Percentiles rank a stretch among this genome's conserved stretches.
These are phyloP conservation scores for Brasilioporus rufonigricans DNA, from an alignment of 768 basidiomycete genomes.

Conservation along the genomic window DNA sequence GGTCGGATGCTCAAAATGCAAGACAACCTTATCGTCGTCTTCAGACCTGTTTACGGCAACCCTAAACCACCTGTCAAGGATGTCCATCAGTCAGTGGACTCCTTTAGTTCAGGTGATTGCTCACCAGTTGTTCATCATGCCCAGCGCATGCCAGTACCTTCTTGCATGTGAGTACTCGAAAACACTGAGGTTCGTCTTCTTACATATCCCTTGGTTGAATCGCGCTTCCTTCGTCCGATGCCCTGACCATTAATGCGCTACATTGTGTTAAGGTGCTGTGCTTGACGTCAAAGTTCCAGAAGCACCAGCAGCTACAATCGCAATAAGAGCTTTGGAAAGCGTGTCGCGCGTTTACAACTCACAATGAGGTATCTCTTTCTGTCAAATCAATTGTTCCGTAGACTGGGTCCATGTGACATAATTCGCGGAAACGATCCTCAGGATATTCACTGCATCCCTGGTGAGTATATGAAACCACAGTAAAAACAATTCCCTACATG, in stretches of 20 bases:
- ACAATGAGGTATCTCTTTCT: slow-evolving; percentile 49
- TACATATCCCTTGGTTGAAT: slow-evolving; percentile 55
- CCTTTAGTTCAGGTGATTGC: not conserved
- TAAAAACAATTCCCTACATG: slow-evolving; percentile 25
- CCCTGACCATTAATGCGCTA: slow-evolving; percentile 46
- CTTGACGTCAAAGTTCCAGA: slow-evolving; percentile 47
- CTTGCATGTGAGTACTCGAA: slow-evolving; percentile 4
- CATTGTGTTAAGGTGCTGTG: slow-evolving; percentile 34
- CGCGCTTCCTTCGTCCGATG: slow-evolving; percentile 52
- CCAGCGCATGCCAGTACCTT: slow-evolving; percentile 50
- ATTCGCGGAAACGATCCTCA: slow-evolving; percentile 48
- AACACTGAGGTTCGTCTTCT: not conserved
- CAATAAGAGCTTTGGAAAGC: not conserved
- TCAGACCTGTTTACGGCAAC: slow-evolving; percentile 44
- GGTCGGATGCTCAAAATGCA: slow-evolving; percentile 61
- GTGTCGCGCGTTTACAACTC: slow-evolving; percentile 7
- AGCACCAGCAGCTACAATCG: slow-evolving; percentile 49
- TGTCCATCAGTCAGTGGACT: not conserved
- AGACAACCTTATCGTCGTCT: slow-evolving; percentile 18
- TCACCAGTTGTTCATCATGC: slow-evolving; percentile 57
- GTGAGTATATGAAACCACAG: slow-evolving; percentile 1
- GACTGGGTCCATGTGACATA: slow-evolving; percentile 35
- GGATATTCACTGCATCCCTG: slow-evolving; percentile 37
- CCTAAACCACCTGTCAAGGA: slow-evolving; percentile 50
- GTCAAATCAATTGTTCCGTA: slow-evolving; percentile 51